phyloP scores from a whole-genome alignment of 495 filamentous ascomycete species.

The Poronia punctata region DNA sequence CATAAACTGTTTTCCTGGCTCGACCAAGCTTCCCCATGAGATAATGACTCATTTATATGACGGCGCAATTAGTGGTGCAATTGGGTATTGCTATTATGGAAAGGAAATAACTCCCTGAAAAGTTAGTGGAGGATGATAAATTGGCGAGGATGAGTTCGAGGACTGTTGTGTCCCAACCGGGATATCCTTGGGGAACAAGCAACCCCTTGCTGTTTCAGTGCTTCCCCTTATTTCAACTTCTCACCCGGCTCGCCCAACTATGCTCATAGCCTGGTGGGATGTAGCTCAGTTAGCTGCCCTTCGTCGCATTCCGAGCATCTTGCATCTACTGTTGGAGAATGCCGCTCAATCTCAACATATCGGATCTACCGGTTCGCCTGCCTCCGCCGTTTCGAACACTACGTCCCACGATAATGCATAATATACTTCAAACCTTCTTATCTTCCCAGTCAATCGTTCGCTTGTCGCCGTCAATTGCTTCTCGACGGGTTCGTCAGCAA shows the following conservation, averaged over 20 bases:
- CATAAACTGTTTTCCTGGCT: conserved; percentile 14
- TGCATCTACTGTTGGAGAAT: too few relatives aligned
- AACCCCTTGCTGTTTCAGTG: too few relatives aligned
- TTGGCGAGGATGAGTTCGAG: too few relatives aligned
- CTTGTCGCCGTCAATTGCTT: conserved; percentile 12
- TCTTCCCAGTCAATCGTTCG: conserved; percentile 17
- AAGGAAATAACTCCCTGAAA: conserved; percentile 5
- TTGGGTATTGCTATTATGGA: conserved; percentile 19
- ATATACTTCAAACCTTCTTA: conserved; percentile 17
- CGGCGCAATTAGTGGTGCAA: conserved; percentile 15
- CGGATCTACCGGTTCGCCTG: too few relatives aligned
- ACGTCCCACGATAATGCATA: conserved; percentile 26
- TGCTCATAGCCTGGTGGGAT: too few relatives aligned
- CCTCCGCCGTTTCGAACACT: background rate
- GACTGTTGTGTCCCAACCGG: too few relatives aligned
- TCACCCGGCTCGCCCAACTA: too few relatives aligned
- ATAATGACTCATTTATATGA: conserved; percentile 23
- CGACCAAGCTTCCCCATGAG: conserved; percentile 13
- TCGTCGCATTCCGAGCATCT: too few relatives aligned
- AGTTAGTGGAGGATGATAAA: conserved; percentile 3
- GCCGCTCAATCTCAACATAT: too few relatives aligned
- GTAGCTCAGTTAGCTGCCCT: too few relatives aligned
- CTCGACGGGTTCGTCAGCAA: conserved; percentile 12
- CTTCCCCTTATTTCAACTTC: too few relatives aligned
- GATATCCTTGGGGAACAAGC: too few relatives aligned